Evolutionary conservation across 768 basidiomycete species (phyloP).

Genomic region (Boletus subcaerulescens): DNA sequence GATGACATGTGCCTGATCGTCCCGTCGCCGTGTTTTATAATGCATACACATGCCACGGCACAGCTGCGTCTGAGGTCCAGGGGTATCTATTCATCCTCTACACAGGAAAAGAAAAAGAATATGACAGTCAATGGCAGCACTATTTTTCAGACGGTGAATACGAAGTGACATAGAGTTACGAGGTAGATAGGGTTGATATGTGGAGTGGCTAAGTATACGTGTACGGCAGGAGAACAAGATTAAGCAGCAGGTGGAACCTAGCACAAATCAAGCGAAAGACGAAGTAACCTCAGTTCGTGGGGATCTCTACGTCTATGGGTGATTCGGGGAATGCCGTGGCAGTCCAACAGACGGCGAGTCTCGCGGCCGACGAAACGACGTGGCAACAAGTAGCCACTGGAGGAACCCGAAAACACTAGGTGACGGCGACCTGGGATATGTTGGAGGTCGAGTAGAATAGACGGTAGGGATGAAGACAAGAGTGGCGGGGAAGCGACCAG

Average conservation of each 20-base stretch:
- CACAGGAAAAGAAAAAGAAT: too few relatives aligned
- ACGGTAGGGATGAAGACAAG: constrained; percentile 2
- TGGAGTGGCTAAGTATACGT: constrained; percentile 18
- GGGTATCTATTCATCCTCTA: too few relatives aligned
- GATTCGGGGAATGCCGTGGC: constrained; percentile 9
- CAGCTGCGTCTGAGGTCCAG: too few relatives aligned
- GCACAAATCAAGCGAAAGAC: too few relatives aligned
- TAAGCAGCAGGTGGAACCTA: constrained; percentile 11
- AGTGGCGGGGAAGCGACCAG: constrained; percentile 11
- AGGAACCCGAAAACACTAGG: background rate
- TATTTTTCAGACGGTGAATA: constrained; percentile 9
- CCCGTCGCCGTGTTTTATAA: too few relatives aligned
- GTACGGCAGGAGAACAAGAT: constrained; percentile 16
- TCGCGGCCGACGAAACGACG: constrained; percentile 1
- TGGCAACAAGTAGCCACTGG: background rate
- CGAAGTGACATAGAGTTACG: constrained; percentile 21
- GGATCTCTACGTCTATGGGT: constrained; percentile 19
- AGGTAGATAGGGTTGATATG: constrained; percentile 22
- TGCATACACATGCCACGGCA: too few relatives aligned
- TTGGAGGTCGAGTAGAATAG: constrained; percentile 27
- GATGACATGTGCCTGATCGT: too few relatives aligned
- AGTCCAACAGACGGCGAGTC: constrained; percentile 5
- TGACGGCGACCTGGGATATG: constrained; percentile 32
- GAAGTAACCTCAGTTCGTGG: constrained; percentile 3
- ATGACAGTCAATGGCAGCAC: background rate